A percentile compares a stretch with the other conserved stretches of the same genome.
Evolutionary conservation across 805 yeast genomes (phyloP).

Genomic region (Saturnispora saitoi): DNA sequence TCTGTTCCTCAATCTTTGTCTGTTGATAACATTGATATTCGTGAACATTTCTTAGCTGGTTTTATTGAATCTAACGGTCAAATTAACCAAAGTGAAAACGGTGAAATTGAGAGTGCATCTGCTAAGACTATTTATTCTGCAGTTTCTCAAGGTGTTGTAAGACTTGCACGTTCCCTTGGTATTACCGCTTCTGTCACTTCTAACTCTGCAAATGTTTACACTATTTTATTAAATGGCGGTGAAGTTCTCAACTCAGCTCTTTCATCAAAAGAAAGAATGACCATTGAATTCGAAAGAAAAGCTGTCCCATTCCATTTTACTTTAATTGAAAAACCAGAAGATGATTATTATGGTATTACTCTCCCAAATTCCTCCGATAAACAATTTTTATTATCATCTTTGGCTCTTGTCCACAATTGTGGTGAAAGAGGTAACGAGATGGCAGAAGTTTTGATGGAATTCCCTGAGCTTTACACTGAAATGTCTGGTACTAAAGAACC

Average conservation of each 20-base stretch:
- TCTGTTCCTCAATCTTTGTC: constrained; percentile 30
- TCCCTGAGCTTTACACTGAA: constrained; percentile 94
- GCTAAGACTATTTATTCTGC: constrained; percentile 27
- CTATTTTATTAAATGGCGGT: background rate
- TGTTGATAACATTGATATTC: constrained; percentile 31
- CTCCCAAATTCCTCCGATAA: constrained; percentile 34
- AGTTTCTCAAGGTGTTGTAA: constrained; percentile 30
- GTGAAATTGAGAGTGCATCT: constrained; percentile 16
- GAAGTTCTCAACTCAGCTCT: background rate
- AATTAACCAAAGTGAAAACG: constrained; percentile 6
- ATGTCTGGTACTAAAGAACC: constrained; percentile 92
- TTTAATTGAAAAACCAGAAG: constrained; percentile 23
- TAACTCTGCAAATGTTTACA: background rate
- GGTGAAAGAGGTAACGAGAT: constrained; percentile 99
- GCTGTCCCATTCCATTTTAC: constrained; percentile 26
- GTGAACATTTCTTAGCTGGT: constrained; percentile 39
- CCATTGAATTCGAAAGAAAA: constrained; percentile 15
- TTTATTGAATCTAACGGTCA: constrained; percentile 34
- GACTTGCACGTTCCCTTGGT: constrained; percentile 38
- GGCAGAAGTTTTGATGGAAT: constrained; percentile 99
- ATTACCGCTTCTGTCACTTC: constrained; percentile 28
- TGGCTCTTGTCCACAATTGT: constrained; percentile 19
- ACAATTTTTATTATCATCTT: constrained; percentile 33
- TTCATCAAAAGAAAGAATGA: constrained; percentile 14
- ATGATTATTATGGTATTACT: constrained; percentile 37